phyloP scores from a whole-genome alignment of 2,329 filamentous ascomycete genomes.

The Cladosporium sp. region DNA sequence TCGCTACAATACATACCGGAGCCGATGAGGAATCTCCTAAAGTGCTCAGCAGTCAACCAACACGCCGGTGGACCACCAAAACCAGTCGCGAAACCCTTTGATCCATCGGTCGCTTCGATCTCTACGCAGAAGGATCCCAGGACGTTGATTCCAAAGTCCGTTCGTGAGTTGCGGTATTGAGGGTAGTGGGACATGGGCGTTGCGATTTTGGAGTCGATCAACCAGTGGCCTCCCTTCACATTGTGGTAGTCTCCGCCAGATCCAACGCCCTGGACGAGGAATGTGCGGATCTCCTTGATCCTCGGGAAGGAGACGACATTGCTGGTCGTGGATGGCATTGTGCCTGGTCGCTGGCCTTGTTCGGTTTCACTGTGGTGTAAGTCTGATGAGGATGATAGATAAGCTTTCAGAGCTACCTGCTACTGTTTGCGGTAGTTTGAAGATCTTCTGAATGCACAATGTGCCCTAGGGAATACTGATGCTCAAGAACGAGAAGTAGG shows the following conservation, averaged over 20 bases:
- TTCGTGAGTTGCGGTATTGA: slow-evolving; percentile 79
- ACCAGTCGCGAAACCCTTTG: slow-evolving; percentile 88
- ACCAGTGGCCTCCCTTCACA: slow-evolving; percentile 69
- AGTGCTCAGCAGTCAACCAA: slow-evolving; percentile 91
- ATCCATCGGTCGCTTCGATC: slow-evolving; percentile 82
- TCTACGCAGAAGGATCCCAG: slow-evolving; percentile 88
- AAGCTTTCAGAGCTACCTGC: no score
- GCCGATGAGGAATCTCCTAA: slow-evolving; percentile 84
- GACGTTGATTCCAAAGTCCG: slow-evolving; percentile 94
- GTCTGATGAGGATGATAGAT: not conserved
- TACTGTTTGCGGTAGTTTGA: not conserved
- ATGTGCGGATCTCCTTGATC: slow-evolving; percentile 71
- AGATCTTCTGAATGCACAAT: no score
- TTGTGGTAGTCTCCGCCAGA: slow-evolving; percentile 85
- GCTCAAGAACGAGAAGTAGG: not conserved
- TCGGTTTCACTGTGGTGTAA: not conserved
- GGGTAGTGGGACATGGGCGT: slow-evolving; percentile 90
- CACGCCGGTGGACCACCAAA: slow-evolving; percentile 91
- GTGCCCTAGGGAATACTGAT: no score
- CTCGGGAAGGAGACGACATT: slow-evolving; percentile 59
- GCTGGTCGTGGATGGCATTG: slow-evolving; percentile 18
- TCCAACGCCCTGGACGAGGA: slow-evolving; percentile 61
- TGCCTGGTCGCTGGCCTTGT: not conserved
- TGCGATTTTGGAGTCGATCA: slow-evolving; percentile 87
- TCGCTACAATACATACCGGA: slow-evolving; percentile 46